Base-by-base conservation (phyloP, 2,329 filamentous ascomycete genomes). In the Ceratocystis destructans region DNA sequence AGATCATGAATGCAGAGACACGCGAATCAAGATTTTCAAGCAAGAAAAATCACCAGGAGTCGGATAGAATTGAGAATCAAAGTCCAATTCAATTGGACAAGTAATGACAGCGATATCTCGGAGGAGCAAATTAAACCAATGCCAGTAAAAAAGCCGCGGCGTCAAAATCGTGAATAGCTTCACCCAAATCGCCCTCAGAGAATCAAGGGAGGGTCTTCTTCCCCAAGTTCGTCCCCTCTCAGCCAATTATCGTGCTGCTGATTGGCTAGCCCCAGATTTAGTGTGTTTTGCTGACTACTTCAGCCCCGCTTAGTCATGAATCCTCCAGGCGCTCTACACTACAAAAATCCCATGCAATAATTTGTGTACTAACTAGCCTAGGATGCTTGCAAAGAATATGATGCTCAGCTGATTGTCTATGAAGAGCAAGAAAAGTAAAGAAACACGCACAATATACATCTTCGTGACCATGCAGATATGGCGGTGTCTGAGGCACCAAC, bases 131-230 rank as follows among this genome's bases (percentile, higher is more conserved):
- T 22, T 15, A 10, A 31, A 33, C n/a, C 22, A 57, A 57, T 57
- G 10, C 25, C 50, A 25, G 25, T 5, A 15, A 55, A 25, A 55
- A 31, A 55, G 53, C 20, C 25, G 17, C 53, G 53, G 53, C 25
- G 12, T 57, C 53, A 33, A 41, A 25, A 57, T 57, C 53, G 53
- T 57, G 53, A 57, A 57, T 33, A 57, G 53, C 53, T 57, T 57
- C 53, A 57, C 31, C 25, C 53, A 57, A 33, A 57, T 57, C 31
- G 53, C 22, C 31, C 53, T 57, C 53, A 33, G 17, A 33, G 25
- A 41, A 41, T 15, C 10, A 57, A 31, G 28, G 28, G 53, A 57
- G 53, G 25, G 53, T 8, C 53, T 57, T 33, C 53, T 57, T 33
- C 53, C 53, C 53, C 53, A 57, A 28, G 53, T 57, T 25, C 6